phyloP scores from a whole-genome alignment of 257 asterid species.

The Solanum phureja region DNA sequence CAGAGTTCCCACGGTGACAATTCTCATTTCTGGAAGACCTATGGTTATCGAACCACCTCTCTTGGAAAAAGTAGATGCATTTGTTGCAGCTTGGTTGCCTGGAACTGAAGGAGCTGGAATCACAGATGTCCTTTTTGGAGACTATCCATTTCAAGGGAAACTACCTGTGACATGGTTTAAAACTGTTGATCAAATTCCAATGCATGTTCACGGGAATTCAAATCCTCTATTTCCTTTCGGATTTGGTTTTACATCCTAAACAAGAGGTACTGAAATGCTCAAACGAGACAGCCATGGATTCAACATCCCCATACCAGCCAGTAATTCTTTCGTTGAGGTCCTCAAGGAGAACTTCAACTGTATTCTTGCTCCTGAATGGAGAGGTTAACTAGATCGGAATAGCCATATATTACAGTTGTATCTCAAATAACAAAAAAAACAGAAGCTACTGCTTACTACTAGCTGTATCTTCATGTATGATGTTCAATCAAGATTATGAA shows the following conservation, averaged over 20 bases:
- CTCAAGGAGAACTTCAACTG: neutral
- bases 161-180: slow-evolving; percentile 68
- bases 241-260: slow-evolving; percentile 43
- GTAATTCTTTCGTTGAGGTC: neutral
- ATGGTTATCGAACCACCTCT: slow-evolving; percentile 40
- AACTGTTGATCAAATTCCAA: slow-evolving; percentile 53
- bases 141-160: slow-evolving; percentile 58
- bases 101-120: slow-evolving; percentile 76
- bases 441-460: neutral
- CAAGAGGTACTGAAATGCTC: neutral
- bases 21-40: slow-evolving; percentile 77
- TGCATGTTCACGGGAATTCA: slow-evolving; percentile 33
- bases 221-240: slow-evolving; percentile 74
- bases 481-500: neutral
- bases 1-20: slow-evolving; percentile 42
- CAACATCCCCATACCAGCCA: neutral
- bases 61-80: slow-evolving; percentile 51
- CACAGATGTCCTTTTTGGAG: slow-evolving; percentile 69
- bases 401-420: neutral
- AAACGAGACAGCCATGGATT: neutral
- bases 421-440: neutral
- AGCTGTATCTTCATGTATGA: neutral
- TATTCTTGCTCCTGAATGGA: slow-evolving; percentile 1
- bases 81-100: slow-evolving; percentile 86
- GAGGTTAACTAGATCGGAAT: neutral